Evolutionary conservation across 108 stramenopile genomes (phyloP).

Genomic region (Thalassiosira profunda): DNA sequence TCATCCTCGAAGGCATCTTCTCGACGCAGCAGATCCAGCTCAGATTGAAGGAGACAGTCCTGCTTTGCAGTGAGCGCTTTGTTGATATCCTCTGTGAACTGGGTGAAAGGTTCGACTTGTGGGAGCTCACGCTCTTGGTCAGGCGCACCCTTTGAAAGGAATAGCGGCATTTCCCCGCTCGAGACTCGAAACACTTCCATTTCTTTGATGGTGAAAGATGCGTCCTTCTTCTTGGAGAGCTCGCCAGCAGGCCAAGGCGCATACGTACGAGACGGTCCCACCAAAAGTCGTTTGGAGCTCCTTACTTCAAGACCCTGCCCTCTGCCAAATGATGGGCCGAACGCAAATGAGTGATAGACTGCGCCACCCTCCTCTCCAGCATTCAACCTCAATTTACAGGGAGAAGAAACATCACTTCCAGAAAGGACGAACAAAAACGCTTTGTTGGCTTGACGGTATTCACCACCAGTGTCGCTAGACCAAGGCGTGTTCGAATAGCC

Average conservation of each 20-base stretch:
- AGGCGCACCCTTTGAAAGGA: too few relatives aligned
- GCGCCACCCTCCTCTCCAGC: neutral
- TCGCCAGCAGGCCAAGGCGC: neutral
- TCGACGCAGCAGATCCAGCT: neutral
- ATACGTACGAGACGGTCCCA: neutral
- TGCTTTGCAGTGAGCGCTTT: conserved; percentile 13
- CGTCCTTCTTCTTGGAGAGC: neutral
- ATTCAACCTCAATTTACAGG: conserved; percentile 9
- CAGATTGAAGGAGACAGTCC: conserved; percentile 1
- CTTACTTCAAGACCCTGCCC: neutral
- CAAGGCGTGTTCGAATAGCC: conserved; percentile 14
- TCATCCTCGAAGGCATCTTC: conserved; percentile 30
- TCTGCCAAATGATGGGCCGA: conserved; percentile 14
- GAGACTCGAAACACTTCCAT: conserved; percentile 1
- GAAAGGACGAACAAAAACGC: conserved; percentile 14
- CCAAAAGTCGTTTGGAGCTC: neutral
- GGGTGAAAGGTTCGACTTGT: neutral
- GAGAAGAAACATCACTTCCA: neutral
- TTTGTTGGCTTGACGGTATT: neutral
- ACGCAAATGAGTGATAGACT: neutral
- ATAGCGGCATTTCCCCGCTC: neutral
- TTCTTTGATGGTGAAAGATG: neutral
- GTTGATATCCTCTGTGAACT: conserved; percentile 7
- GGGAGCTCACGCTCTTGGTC: too few relatives aligned
- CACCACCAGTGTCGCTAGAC: neutral